Base-by-base conservation (phyloP, 1,284 basidiomycete species). In the Microbotryum silenes-acaulis region DNA sequence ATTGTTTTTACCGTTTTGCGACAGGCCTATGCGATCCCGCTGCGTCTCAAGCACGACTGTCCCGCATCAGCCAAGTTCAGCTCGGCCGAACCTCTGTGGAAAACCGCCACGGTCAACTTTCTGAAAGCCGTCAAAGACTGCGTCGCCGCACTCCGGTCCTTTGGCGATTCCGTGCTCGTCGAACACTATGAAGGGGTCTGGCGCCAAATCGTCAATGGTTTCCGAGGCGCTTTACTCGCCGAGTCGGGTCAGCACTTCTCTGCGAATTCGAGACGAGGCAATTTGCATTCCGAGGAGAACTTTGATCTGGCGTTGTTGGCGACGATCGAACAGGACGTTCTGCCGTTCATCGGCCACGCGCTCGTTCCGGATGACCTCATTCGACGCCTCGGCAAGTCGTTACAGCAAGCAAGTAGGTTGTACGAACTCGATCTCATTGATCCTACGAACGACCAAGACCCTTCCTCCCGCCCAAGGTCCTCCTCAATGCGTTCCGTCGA, bases 41-140 rank as follows among this genome's bases (percentile, higher is more conserved):
- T 97, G 74, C 91, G 91, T 74, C 78, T 97, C 65, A 94, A 93
- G 75, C 96, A 97, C 70, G 90, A 92, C 51, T 96, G 93, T 73
- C 92, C 93, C 0, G 78, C 86, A 0, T 81, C 92, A 1, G 91
- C 86, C 50, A 91, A 87, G 73, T 89, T 84, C 71, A 89, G 88
- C 1, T 84, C 87, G 57, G 65, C 65, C 6, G 63, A 69, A n/a
- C 89, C 91, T 0, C 76, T 96, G 9, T 96, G 91, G 92, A 91
- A 91, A 76, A 91, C 89, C 0, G 91, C 90, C n/a, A 73, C 72
- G 12, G 54, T 67, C 44, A 65, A 71, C 69, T 66, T 75, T 66
- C 65, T 78, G 64, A 67, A 75, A 50, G 37, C 59, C 45, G 54
- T 71, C 25, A 54, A 59, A 31, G 56, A 62, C 27, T 56, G 57